Percentiles rank a stretch among this genome's conserved stretches.
Evolutionary conservation across 441 rosid genomes (phyloP).

Genomic region (Populus hybrid): DNA sequence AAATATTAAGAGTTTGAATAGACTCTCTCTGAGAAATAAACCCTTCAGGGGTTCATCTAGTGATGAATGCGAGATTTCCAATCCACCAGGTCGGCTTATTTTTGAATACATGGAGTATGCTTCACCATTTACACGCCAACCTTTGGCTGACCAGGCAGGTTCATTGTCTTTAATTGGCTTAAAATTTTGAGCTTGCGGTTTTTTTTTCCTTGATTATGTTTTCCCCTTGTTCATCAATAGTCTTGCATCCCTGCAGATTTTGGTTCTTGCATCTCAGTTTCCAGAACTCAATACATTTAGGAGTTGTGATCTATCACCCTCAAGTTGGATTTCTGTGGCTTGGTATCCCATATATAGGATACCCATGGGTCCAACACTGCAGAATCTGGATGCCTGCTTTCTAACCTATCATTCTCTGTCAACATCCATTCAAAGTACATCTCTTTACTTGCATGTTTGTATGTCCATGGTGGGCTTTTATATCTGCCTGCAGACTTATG

Average conservation of each 20-base stretch:
- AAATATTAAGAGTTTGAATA: conserved; percentile 41
- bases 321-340: conserved; percentile 92
- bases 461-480: neutral
- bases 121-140: conserved; percentile 75
- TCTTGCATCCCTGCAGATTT: conserved; percentile 41
- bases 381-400: conserved; percentile 89
- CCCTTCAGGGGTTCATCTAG: conserved; percentile 51
- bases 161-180: neutral
- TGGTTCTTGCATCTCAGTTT: conserved; percentile 56
- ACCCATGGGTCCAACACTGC: conserved; percentile 82
- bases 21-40: conserved; percentile 49
- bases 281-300: conserved; percentile 65
- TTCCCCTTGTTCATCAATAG: neutral
- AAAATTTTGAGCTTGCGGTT: neutral
- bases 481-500: neutral
- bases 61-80: conserved; percentile 60
- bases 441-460: neutral
- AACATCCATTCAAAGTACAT: conserved; percentile 48
- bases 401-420: conserved; percentile 76
- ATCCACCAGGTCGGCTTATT: conserved; percentile 48
- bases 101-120: conserved; percentile 72
- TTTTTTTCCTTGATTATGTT: neutral
- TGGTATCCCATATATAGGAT: conserved; percentile 97
- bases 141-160: conserved; percentile 78
- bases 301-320: conserved; percentile 75